phyloP scores from a whole-genome alignment of 2,329 filamentous ascomycete genomes.

The Lachnellula arida region DNA sequence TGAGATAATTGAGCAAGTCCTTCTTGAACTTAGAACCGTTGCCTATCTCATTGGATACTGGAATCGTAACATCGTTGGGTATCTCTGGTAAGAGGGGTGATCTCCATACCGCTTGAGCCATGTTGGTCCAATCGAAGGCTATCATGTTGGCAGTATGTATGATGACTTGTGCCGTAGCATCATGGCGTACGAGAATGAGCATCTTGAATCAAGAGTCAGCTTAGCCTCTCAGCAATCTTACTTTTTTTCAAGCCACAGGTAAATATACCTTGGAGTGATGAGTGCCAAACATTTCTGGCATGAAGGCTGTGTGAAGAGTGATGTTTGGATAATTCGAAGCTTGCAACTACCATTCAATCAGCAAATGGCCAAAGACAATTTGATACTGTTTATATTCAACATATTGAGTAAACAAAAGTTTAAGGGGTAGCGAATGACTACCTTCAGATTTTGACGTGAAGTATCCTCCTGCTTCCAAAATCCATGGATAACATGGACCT shows the following conservation, averaged over 20 bases:
- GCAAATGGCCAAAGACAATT: too few species aligned
- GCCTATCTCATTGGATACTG: constrained; percentile 37
- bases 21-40: constrained; percentile 68
- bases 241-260: background rate
- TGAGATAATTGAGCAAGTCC: constrained; percentile 69
- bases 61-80: background rate
- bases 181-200: constrained; percentile 75
- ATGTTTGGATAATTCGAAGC: constrained; percentile 62
- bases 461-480: constrained; percentile 63
- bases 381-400: too few species aligned
- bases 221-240: background rate
- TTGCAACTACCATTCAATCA: constrained; percentile 48
- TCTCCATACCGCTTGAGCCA: constrained; percentile 79
- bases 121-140: constrained; percentile 77
- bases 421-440: constrained; percentile 36
- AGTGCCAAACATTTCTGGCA: constrained; percentile 81
- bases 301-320: constrained; percentile 65
- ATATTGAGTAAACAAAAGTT: background rate
- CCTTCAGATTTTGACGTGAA: constrained; percentile 37
- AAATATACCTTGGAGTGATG: constrained; percentile 51
- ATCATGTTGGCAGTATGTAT: constrained; percentile 95
- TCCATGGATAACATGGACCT: constrained; percentile 57
- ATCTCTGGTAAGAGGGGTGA: constrained; percentile 61
- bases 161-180: constrained; percentile 70
- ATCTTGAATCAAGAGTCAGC: constrained; percentile 56